Evolutionary conservation across 345 rosid genomes (phyloP).

Genomic region (Pugionium dolabratum): DNA sequence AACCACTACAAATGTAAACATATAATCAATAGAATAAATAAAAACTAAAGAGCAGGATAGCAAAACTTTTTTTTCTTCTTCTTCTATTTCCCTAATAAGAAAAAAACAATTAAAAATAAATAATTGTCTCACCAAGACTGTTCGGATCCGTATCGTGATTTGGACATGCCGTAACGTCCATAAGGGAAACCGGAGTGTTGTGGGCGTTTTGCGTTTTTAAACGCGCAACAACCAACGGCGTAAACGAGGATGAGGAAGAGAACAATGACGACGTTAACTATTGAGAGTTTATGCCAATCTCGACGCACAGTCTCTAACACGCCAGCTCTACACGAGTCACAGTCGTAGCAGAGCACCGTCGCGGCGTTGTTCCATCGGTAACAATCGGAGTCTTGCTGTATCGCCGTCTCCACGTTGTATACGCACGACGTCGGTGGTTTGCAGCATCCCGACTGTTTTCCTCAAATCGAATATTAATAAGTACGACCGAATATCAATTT

Average conservation of each 20-base stretch:
- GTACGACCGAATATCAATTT: too few relatives aligned
- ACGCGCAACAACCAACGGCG: constrained; percentile 83
- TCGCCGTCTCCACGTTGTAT: constrained; percentile 55
- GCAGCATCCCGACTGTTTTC: constrained; percentile 83
- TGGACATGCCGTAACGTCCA: constrained; percentile 67
- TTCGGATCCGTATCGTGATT: constrained; percentile 75
- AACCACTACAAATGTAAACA: too few relatives aligned
- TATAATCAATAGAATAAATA: too few relatives aligned
- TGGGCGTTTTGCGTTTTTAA: constrained; percentile 64
- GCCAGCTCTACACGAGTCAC: constrained; percentile 96
- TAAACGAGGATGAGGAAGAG: constrained; percentile 67
- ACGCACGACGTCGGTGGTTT: constrained; percentile 91
- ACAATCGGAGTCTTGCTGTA: constrained; percentile 77
- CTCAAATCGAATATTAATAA: neutral
- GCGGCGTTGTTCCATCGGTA: constrained; percentile 72
- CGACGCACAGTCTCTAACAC: constrained; percentile 79
- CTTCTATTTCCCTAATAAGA: too few relatives aligned
- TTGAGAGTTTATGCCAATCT: constrained; percentile 82
- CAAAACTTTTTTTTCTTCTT: too few relatives aligned
- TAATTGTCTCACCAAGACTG: constrained; percentile 58
- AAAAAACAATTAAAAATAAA: too few relatives aligned
- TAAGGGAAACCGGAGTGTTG: constrained; percentile 56
- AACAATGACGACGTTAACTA: constrained; percentile 68
- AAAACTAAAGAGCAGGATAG: too few relatives aligned
- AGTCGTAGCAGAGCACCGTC: constrained; percentile 71